phyloP scores from a whole-genome alignment of 2,329 filamentous ascomycete species.

The Venturia carpophila region DNA sequence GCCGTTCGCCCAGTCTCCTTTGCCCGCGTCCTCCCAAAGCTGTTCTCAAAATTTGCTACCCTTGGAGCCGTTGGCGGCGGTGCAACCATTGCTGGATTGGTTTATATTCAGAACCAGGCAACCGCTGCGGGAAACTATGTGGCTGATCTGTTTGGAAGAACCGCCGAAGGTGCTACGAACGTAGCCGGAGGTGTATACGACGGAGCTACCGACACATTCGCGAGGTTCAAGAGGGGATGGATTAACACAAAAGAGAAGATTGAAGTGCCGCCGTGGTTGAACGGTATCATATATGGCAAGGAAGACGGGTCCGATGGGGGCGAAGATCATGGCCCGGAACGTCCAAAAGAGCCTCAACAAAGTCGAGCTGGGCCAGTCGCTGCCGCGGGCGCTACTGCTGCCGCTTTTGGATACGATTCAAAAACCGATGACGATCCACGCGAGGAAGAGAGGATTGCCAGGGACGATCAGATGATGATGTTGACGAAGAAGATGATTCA shows the following conservation, averaged over 20 bases:
- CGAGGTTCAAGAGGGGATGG: slow-evolving; percentile 75
- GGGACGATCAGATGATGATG: slow-evolving; percentile 99
- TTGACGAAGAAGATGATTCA: slow-evolving; percentile 99
- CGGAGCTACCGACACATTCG: slow-evolving; percentile 64
- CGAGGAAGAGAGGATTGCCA: slow-evolving; percentile 57
- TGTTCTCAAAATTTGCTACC: slow-evolving; percentile 82
- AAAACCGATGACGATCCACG: slow-evolving; percentile 56
- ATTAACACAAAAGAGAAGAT: slow-evolving; percentile 72
- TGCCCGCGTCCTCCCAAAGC: slow-evolving; percentile 60
- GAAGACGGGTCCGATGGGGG: slow-evolving; percentile 27
- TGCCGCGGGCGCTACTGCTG: slow-evolving; percentile 60
- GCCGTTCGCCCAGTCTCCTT: slow-evolving; percentile 54
- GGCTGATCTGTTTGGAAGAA: slow-evolving; percentile 65
- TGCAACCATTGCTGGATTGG: slow-evolving; percentile 74
- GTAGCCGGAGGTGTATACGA: slow-evolving; percentile 64
- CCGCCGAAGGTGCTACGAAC: slow-evolving; percentile 60
- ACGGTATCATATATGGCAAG: slow-evolving; percentile 52
- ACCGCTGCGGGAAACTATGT: slow-evolving; percentile 71
- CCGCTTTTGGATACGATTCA: slow-evolving; percentile 71
- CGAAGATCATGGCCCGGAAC: slow-evolving; percentile 29
- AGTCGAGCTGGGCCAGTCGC: slow-evolving; percentile 42
- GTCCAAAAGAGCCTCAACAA: slow-evolving; percentile 45
- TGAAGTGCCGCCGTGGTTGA: slow-evolving; percentile 67
- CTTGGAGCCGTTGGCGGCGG: slow-evolving; percentile 89
- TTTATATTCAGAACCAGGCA: slow-evolving; percentile 95